Evolutionary conservation across 345 rosid genomes (phyloP).

Genomic region (Boechera retrofracta): DNA sequence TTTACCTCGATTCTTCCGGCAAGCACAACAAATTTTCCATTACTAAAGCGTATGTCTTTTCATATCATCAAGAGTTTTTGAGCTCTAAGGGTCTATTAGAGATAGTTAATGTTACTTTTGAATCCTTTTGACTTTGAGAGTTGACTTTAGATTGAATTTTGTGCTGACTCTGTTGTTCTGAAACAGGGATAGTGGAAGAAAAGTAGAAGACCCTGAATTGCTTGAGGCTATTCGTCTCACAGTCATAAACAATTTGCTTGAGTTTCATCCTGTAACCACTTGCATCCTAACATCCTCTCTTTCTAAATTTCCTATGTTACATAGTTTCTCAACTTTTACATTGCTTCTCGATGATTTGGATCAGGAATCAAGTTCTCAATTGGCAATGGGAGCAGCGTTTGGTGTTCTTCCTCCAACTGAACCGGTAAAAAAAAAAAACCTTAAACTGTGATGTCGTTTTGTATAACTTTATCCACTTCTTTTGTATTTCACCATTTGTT

Average conservation of each 20-base stretch:
- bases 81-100: not conserved
- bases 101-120: not conserved
- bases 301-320: conserved; percentile 1
- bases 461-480: not conserved
- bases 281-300: conserved; percentile 23
- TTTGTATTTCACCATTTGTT: not conserved
- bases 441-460: not conserved
- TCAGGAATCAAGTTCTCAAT: conserved; percentile 96
- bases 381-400: conserved; percentile 95
- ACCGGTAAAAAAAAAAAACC: conserved; percentile 46
- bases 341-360: conserved; percentile 11
- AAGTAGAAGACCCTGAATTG: conserved; percentile 92
- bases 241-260: conserved; percentile 79
- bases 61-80: not conserved
- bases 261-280: conserved; percentile 86
- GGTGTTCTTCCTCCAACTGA: conserved; percentile 80
- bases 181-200: conserved; percentile 84
- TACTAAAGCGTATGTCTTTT: conserved; percentile 75
- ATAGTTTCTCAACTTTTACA: conserved; percentile 28
- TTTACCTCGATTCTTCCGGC: conserved; percentile 90
- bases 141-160: not conserved
- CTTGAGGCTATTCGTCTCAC: conserved; percentile 98
- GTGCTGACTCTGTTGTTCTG: conserved; percentile 9
- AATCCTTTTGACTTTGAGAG: not conserved
- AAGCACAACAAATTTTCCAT: conserved; percentile 89